Conservation (phyloP, 2,329 filamentous ascomycete genomes). For the Sporothrix phasma region DNA sequence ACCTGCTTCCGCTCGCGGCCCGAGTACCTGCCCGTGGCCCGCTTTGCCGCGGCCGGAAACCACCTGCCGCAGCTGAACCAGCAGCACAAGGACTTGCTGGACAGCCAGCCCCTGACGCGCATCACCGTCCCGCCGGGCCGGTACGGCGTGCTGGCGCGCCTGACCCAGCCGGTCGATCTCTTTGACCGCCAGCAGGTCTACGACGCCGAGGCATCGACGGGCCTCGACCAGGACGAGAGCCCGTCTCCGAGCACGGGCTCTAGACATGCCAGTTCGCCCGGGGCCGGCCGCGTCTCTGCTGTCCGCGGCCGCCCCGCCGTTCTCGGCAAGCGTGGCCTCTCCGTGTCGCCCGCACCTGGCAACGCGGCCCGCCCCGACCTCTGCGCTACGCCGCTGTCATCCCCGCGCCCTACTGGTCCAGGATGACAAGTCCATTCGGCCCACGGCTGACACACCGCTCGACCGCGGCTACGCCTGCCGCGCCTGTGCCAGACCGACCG, state of each 20-base stretch:
- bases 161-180: slow-evolving; percentile 15
- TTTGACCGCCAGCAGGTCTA: slow-evolving; percentile 14
- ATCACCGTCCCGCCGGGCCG: slow-evolving; percentile 16
- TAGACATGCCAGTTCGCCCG: background rate
- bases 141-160: slow-evolving; percentile 16
- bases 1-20: slow-evolving; percentile 17
- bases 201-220: background rate
- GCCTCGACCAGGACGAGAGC: background rate
- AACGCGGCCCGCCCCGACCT: slow-evolving; percentile 7
- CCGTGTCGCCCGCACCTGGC: background rate
- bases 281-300: background rate
- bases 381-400: slow-evolving; percentile 18
- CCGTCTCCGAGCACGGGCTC: background rate
- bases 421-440: background rate
- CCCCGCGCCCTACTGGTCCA: slow-evolving; percentile 16
- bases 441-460: background rate
- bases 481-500: slow-evolving; percentile 17
- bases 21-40: slow-evolving; percentile 17
- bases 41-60: background rate
- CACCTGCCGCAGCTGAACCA: background rate
- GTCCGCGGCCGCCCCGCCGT: background rate
- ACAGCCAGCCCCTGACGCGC: background rate
- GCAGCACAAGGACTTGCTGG: background rate
- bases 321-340: background rate
- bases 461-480: slow-evolving; percentile 16